phyloP scores from a whole-genome alignment of 257 asterid species.

The Gentiana macrophylla region DNA sequence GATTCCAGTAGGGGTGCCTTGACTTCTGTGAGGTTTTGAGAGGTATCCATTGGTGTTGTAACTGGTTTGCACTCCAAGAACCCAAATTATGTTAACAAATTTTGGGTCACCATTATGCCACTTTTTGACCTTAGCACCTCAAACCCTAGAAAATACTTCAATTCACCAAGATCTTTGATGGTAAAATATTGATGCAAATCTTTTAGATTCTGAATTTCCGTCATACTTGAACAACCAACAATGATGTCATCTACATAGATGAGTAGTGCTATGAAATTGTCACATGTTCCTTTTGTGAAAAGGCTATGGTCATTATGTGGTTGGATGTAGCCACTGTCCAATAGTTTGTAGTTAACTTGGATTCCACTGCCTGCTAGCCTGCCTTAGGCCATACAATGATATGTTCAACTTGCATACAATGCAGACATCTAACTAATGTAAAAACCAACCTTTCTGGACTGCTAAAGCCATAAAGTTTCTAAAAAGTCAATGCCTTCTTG shows the following conservation, averaged over 20 bases:
- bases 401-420: constrained; percentile 3
- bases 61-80: background rate
- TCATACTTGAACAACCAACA: background rate
- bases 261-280: background rate
- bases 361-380: background rate
- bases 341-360: background rate
- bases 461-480: background rate
- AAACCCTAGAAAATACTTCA: background rate
- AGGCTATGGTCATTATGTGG: background rate
- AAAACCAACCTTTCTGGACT: background rate
- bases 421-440: background rate
- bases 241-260: background rate
- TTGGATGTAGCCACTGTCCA: background rate
- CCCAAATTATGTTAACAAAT: background rate
- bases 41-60: background rate
- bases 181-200: background rate
- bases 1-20: background rate
- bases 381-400: constrained; percentile 2
- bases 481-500: no score
- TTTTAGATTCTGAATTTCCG: background rate
- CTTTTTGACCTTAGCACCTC: background rate
- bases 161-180: background rate
- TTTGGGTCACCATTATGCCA: background rate
- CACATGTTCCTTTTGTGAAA: background rate
- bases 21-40: background rate